phyloP scores from a whole-genome alignment of 129 eudicot species.

The Calendula officinalis region DNA sequence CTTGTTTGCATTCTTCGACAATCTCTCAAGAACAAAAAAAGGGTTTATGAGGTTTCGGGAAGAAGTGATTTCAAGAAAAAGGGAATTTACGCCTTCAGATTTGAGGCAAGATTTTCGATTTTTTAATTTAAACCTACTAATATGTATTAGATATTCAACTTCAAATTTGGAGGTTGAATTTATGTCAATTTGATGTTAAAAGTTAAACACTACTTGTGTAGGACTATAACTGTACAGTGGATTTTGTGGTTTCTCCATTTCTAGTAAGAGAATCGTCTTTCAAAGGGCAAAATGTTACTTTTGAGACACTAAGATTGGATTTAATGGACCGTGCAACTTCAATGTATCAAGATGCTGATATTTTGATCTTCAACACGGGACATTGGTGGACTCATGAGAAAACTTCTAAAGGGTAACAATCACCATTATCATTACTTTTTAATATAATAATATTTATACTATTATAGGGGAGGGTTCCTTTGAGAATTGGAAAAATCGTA shows the following conservation, averaged over 20 bases:
- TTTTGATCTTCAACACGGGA: conserved; percentile 85
- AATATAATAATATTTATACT: too few relatives aligned
- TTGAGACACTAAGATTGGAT: conserved; percentile 80
- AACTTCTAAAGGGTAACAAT: conserved; percentile 76
- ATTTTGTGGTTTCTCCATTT: conserved; percentile 88
- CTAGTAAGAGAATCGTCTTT: conserved; percentile 73
- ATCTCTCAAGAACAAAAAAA: conserved; percentile 57
- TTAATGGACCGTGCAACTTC: conserved; percentile 74
- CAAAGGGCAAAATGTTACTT: conserved; percentile 53
- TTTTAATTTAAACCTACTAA: conserved; percentile 14
- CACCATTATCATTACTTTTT: conserved; percentile 8
- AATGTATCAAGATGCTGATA: conserved; percentile 84
- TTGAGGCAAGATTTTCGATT: conserved; percentile 62
- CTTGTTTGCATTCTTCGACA: conserved; percentile 84
- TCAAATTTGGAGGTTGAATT: conserved; percentile 16
- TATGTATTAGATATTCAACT: background rate
- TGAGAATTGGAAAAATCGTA: too few relatives aligned
- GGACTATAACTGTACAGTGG: conserved; percentile 90
- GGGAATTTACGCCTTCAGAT: conserved; percentile 84
- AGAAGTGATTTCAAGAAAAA: conserved; percentile 75
- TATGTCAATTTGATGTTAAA: conserved; percentile 17
- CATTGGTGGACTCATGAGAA: conserved; percentile 99
- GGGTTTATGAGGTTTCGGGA: conserved; percentile 80
- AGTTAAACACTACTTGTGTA: conserved; percentile 32
- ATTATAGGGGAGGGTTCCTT: too few relatives aligned